These are phyloP conservation scores for Fusarium continuum DNA, from an alignment of 2,329 filamentous ascomycete genomes.

Conservation along the genomic window DNA sequence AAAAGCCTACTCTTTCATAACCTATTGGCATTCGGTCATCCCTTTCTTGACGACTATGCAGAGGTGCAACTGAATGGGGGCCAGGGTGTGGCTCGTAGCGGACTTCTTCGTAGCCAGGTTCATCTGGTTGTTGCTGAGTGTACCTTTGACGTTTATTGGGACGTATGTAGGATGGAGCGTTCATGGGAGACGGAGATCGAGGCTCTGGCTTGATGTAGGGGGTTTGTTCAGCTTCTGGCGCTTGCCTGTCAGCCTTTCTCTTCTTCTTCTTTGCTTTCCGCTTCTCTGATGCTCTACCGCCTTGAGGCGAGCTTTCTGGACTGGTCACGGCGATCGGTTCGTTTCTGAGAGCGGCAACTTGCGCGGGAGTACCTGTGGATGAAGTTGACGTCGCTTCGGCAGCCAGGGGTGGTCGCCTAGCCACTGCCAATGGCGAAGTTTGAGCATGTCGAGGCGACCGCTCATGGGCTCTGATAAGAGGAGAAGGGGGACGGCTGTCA, in stretches of 20 bases:
- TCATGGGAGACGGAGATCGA: constrained; percentile 68
- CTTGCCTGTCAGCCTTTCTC: constrained; percentile 61
- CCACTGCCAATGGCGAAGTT: constrained; percentile 66
- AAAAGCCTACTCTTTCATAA: constrained; percentile 46
- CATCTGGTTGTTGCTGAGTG: constrained; percentile 51
- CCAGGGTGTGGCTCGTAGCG: constrained; percentile 53
- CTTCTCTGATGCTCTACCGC: constrained; percentile 58
- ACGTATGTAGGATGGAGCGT: constrained; percentile 60
- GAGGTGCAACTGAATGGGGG: constrained; percentile 49
- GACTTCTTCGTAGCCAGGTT: constrained; percentile 49
- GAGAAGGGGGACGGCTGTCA: constrained; percentile 58
- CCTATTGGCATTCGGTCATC: constrained; percentile 46
- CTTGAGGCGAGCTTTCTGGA: constrained; percentile 68
- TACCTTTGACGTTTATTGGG: constrained; percentile 67
- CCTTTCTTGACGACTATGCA: constrained; percentile 43
- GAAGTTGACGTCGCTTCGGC: constrained; percentile 30
- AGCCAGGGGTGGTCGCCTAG: constrained; percentile 45
- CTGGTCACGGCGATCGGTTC: constrained; percentile 61
- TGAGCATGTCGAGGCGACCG: constrained; percentile 77
- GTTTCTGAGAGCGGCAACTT: constrained; percentile 66
- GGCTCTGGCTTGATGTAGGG: constrained; percentile 72
- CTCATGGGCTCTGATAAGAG: constrained; percentile 77
- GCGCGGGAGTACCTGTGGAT: constrained; percentile 54
- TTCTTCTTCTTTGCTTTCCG: constrained; percentile 63
- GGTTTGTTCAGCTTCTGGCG: constrained; percentile 56